Conservation (phyloP, 2,329 filamentous ascomycete genomes). For the Cytospora paraplurivora region DNA sequence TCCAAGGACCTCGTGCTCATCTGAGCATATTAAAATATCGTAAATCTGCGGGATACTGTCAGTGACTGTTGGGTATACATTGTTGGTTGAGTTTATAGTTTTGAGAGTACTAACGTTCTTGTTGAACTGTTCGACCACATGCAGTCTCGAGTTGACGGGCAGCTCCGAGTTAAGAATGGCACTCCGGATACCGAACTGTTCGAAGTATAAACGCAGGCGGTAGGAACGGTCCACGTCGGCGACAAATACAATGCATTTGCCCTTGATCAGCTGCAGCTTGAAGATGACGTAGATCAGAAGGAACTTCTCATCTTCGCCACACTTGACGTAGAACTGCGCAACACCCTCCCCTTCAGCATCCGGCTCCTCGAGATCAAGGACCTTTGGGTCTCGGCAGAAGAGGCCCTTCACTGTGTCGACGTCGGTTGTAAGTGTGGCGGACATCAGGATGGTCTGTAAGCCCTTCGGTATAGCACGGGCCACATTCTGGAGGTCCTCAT, state of each 20-base stretch:
- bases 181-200: constrained; percentile 94
- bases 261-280: constrained; percentile 90
- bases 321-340: constrained; percentile 87
- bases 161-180: constrained; percentile 94
- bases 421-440: constrained; percentile 86
- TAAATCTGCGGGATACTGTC: constrained; percentile 52
- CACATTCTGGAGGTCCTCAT: constrained; percentile 82
- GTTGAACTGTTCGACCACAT: constrained; percentile 98
- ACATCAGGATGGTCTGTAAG: constrained; percentile 90
- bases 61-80: background rate
- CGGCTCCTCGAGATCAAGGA: constrained; percentile 81
- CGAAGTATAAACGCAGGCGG: constrained; percentile 88
- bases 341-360: constrained; percentile 76
- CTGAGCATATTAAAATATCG: constrained; percentile 95
- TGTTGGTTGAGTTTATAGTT: no score
- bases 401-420: constrained; percentile 82
- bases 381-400: constrained; percentile 78
- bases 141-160: constrained; percentile 87
- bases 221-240: constrained; percentile 87
- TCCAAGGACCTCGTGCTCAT: constrained; percentile 84
- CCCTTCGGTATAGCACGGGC: constrained; percentile 78
- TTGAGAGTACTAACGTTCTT: constrained; percentile 61
- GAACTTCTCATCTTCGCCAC: constrained; percentile 97
- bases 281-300: constrained; percentile 91
- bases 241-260: constrained; percentile 76